Evolutionary conservation across 805 yeast species (phyloP).

Genomic region (Teunomyces tritomae): DNA sequence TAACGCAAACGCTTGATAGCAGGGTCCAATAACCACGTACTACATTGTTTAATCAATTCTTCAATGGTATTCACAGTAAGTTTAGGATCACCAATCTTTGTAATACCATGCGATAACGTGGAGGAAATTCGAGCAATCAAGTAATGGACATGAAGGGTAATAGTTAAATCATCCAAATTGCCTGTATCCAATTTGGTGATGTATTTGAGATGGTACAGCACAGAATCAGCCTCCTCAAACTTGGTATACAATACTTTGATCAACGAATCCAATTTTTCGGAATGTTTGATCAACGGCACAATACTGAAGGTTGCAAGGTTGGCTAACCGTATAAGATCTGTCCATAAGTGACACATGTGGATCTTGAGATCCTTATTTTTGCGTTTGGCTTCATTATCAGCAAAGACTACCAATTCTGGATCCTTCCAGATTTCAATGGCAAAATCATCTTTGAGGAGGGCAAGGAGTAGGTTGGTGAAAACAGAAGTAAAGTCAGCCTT

Average conservation of each 20-base stretch:
- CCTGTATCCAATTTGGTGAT: constrained; percentile 12
- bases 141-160: constrained; percentile 23
- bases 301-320: constrained; percentile 26
- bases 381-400: constrained; percentile 14
- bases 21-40: constrained; percentile 22
- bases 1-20: constrained; percentile 13
- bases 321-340: constrained; percentile 29
- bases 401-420: constrained; percentile 25
- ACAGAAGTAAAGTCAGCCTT: constrained; percentile 16
- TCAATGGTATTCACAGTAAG: constrained; percentile 17
- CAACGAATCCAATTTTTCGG: constrained; percentile 17
- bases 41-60: constrained; percentile 20
- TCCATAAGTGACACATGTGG: constrained; percentile 35
- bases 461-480: constrained; percentile 18
- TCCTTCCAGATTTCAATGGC: constrained; percentile 31
- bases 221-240: constrained; percentile 22
- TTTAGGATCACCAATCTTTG: constrained; percentile 19
- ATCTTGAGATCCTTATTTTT: constrained; percentile 22
- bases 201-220: constrained; percentile 21
- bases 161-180: constrained; percentile 16
- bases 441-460: constrained; percentile 11
- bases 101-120: constrained; percentile 20
- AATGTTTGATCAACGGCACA: constrained; percentile 22
- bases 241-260: constrained; percentile 16
- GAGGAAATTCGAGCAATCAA: constrained; percentile 26